Evolutionary conservation across 768 basidiomycete species (phyloP).

Genomic region (Leccinum subtestaceum): DNA sequence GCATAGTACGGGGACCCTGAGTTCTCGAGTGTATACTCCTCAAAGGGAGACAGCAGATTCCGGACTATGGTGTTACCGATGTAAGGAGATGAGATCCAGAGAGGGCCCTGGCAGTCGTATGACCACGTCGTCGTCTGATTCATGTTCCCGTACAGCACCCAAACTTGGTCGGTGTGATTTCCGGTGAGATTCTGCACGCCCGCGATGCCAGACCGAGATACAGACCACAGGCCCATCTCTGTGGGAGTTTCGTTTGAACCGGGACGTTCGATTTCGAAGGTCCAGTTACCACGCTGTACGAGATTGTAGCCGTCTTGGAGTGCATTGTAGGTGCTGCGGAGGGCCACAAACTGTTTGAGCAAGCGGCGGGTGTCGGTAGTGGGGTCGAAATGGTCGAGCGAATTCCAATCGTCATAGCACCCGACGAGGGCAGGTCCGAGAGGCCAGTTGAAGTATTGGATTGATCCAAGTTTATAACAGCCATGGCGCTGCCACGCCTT

Average conservation of each 20-base stretch:
- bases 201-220: conserved; percentile 61
- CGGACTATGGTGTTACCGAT: conserved; percentile 53
- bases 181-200: conserved; percentile 63
- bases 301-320: conserved; percentile 87
- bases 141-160: conserved; percentile 86
- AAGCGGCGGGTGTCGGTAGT: conserved; percentile 74
- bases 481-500: conserved; percentile 92
- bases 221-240: conserved; percentile 88
- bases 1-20: conserved; percentile 64
- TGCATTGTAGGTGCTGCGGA: conserved; percentile 65
- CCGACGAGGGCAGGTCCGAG: conserved; percentile 76
- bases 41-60: conserved; percentile 84
- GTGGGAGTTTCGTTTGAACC: conserved; percentile 81
- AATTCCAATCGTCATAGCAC: conserved; percentile 88
- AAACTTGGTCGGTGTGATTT: conserved; percentile 62
- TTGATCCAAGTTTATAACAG: conserved; percentile 86
- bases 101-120: conserved; percentile 51
- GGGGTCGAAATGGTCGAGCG: conserved; percentile 93
- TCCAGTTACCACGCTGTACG: conserved; percentile 86
- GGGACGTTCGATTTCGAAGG: conserved; percentile 69
- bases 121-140: conserved; percentile 67
- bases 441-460: conserved; percentile 93
- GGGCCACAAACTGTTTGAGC: conserved; percentile 67
- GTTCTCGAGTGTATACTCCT: conserved; percentile 64
- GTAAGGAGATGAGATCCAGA: conserved; percentile 84